Evolutionary conservation across 352 stramenopile species (phyloP).

Genomic region (Phytophthora meadii): DNA sequence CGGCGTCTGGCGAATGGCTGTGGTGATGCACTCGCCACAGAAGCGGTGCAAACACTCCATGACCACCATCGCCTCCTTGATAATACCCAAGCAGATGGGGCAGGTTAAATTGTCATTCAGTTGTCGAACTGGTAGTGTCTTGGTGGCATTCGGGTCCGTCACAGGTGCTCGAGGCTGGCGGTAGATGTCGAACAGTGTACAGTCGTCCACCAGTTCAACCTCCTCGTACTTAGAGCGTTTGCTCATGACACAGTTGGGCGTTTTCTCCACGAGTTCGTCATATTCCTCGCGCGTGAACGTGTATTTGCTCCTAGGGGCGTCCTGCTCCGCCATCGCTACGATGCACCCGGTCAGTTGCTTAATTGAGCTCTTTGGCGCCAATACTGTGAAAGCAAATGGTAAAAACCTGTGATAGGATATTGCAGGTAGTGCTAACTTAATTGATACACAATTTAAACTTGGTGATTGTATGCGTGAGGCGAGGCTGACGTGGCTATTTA

Average conservation of each 20-base stretch:
- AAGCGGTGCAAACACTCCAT: slow-evolving; percentile 94
- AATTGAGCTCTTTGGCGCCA: slow-evolving; percentile 6
- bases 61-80: slow-evolving; percentile 86
- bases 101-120: slow-evolving; percentile 89
- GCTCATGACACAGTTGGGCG: slow-evolving; percentile 57
- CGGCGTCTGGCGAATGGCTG: slow-evolving; percentile 70
- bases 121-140: slow-evolving; percentile 67
- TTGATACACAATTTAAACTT: slow-evolving; percentile 9
- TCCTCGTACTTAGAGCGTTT: slow-evolving; percentile 88
- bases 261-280: slow-evolving; percentile 54
- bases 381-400: slow-evolving; percentile 9
- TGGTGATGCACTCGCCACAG: slow-evolving; percentile 91
- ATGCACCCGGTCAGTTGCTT: background rate
- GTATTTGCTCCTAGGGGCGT: slow-evolving; percentile 59
- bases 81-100: slow-evolving; percentile 89
- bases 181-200: slow-evolving; percentile 92
- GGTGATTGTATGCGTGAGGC: background rate
- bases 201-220: slow-evolving; percentile 84
- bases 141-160: slow-evolving; percentile 58
- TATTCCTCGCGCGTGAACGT: slow-evolving; percentile 79
- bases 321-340: slow-evolving; percentile 21
- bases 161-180: slow-evolving; percentile 76
- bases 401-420: background rate
- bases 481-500: slow-evolving; percentile 17
- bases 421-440: background rate